Percentiles rank a stretch among this genome's conserved stretches.
Evolutionary conservation across 768 basidiomycete genomes (phyloP).

Genomic region (Xerocomellus amylosporus): DNA sequence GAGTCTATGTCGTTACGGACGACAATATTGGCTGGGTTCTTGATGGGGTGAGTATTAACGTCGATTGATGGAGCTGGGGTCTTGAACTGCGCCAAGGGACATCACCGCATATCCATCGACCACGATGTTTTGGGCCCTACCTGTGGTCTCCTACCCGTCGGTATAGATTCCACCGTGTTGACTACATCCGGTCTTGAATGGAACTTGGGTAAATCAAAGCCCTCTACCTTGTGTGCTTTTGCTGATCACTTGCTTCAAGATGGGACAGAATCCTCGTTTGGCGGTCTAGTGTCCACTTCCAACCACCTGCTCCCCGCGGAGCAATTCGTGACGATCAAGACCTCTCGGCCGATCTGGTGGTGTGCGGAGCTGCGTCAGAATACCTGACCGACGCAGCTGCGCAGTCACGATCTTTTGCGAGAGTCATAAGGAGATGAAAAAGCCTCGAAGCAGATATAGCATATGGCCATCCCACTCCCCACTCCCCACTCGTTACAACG

Average conservation of each 20-base stretch:
- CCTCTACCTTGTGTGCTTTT: background rate
- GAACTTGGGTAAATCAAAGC: slow-evolving; percentile 67
- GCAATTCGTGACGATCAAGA: slow-evolving; percentile 65
- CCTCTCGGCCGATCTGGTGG: slow-evolving; percentile 88
- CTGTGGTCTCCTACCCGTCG: slow-evolving; percentile 93
- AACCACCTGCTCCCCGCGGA: slow-evolving; percentile 81
- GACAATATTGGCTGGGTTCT: slow-evolving; percentile 92
- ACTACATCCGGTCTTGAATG: slow-evolving; percentile 83
- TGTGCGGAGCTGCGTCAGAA: slow-evolving; percentile 60
- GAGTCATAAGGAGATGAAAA: background rate
- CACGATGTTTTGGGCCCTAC: slow-evolving; percentile 76
- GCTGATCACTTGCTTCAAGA: slow-evolving; percentile 37
- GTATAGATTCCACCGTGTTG: slow-evolving; percentile 71
- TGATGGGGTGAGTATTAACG: slow-evolving; percentile 50
- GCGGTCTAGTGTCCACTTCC: slow-evolving; percentile 86
- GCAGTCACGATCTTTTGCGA: background rate
- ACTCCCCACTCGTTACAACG: too few relatives aligned
- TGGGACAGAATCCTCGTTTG: slow-evolving; percentile 69
- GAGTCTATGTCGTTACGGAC: slow-evolving; percentile 79
- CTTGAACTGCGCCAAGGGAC: slow-evolving; percentile 52
- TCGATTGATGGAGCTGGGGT: background rate
- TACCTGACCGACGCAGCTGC: background rate
- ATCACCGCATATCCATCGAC: slow-evolving; percentile 76
- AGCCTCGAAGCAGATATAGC: background rate
- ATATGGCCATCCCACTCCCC: too few relatives aligned